Evolutionary conservation across 2,329 filamentous ascomycete genomes (phyloP).

Genomic region (Xylaria polymorpha): DNA sequence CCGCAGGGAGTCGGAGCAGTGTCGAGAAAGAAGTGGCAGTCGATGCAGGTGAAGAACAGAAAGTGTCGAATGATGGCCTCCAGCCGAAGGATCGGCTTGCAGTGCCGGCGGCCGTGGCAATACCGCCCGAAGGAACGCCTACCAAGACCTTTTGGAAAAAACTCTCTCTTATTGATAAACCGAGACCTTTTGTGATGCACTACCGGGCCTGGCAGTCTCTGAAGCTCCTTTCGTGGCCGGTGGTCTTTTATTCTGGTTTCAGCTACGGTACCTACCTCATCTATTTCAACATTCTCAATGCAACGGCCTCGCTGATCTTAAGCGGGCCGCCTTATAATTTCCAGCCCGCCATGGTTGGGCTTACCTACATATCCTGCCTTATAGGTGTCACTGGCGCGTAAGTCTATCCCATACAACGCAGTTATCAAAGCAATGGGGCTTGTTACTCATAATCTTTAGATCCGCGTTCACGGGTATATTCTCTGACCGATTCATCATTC

Average conservation of each 20-base stretch:
- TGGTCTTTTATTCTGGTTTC: constrained; percentile 57
- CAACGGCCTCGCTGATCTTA: constrained; percentile 56
- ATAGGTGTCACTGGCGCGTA: constrained; percentile 51
- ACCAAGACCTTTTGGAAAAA: constrained; percentile 57
- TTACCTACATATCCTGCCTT: constrained; percentile 54
- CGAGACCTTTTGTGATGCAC: constrained; percentile 56
- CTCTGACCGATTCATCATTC: constrained; percentile 55
- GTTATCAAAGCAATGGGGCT: constrained; percentile 19
- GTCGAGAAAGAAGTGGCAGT: constrained; percentile 32
- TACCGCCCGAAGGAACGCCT: constrained; percentile 6
- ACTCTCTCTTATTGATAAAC: constrained; percentile 54
- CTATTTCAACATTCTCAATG: constrained; percentile 59
- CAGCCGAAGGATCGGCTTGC: constrained; percentile 30
- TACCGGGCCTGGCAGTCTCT: constrained; percentile 53
- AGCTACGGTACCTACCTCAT: constrained; percentile 57
- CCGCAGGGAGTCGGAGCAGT: constrained; percentile 18
- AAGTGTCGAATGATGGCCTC: constrained; percentile 38
- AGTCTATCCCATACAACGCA: constrained; percentile 29
- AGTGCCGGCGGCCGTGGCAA: constrained; percentile 35
- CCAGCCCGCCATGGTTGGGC: constrained; percentile 53
- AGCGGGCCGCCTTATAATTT: constrained; percentile 55
- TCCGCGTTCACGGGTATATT: constrained; percentile 50
- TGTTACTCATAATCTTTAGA: constrained; percentile 27
- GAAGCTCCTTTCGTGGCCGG: constrained; percentile 55
- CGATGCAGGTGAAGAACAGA: constrained; percentile 23